Base-by-base conservation (phyloP, 148 eudicot species). In the Rhododendron kiyosumense region DNA sequence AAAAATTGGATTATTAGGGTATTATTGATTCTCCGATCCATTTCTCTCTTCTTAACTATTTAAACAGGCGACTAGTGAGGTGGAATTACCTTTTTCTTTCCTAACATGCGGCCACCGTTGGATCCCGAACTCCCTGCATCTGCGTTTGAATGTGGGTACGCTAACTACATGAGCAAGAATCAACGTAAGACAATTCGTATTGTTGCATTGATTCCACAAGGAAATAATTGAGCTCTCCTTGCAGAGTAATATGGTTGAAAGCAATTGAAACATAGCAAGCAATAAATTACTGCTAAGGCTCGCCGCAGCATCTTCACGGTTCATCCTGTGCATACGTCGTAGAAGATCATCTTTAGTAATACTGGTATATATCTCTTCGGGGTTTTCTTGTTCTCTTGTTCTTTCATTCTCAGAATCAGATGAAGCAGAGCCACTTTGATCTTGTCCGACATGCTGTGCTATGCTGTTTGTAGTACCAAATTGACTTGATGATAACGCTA, bases 111-210 rank as follows among this genome's bases (percentile, higher is more conserved):
- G 97, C 98, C 98, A 94, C 22, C 94, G 88, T 34, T 90, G 85
- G 87, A 95, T 95, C 81, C 97, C 93, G 30, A 92, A 94, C 85
- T 92, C 91, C 88, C 96, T 89, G 82, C 97, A 93, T 61, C 89
- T 91, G 81, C 98, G 98, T 90, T 96, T 96, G 92, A 96, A 91
- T 28, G 98, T 96, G 38, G 98, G 87, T 36, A 94, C 92, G 86
- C 99, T 93, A 85, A 96, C 99, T 96, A 94, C 81, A 85, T 69
- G 61, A 85, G 32, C n/a, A 86, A 83, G 49, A 84, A 69, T 17
- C 38, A 12, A 1, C 20, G 49, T 79, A n/a, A 28, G 76, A 28
- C 12, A 71, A 71, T 71, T 13, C 7, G 2, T 10, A 30, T 30
- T 13, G 20, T 13, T 71, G 0, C 32, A 30, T 71, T 12, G 38